A percentile compares a stretch with the other conserved stretches of the same genome.
These are phyloP conservation scores for Lachancea dasiensis DNA, from an alignment of 805 yeast genomes.

Conservation along the genomic window DNA sequence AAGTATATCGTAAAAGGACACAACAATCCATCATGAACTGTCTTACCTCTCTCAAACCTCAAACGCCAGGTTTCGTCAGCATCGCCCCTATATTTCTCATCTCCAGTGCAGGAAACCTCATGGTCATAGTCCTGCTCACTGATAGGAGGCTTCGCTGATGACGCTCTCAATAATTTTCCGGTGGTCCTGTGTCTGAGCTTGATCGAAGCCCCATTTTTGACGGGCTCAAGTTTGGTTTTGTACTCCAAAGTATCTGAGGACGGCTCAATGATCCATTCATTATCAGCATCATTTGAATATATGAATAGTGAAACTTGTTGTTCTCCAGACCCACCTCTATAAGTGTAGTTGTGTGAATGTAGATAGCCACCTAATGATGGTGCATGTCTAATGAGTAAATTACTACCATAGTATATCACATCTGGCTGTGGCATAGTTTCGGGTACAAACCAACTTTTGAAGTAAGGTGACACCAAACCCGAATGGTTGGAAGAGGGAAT, in stretches of 20 bases:
- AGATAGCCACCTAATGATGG: slow-evolving; percentile 69
- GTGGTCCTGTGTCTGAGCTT: slow-evolving; percentile 68
- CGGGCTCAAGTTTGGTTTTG: slow-evolving; percentile 28
- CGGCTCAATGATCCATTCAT: slow-evolving; percentile 67
- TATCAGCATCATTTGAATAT: slow-evolving; percentile 51
- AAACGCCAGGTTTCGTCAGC: slow-evolving; percentile 66
- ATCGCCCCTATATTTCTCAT: slow-evolving; percentile 56
- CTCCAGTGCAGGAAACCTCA: slow-evolving; percentile 73
- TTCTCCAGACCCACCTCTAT: slow-evolving; percentile 59
- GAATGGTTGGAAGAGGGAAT: slow-evolving; percentile 13
- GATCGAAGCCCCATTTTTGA: slow-evolving; percentile 51
- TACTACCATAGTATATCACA: slow-evolving; percentile 68
- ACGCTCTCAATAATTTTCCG: slow-evolving; percentile 61
- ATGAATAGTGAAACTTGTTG: slow-evolving; percentile 77
- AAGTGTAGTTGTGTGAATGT: slow-evolving; percentile 65
- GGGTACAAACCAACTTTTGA: slow-evolving; percentile 53
- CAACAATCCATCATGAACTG: slow-evolving; percentile 24
- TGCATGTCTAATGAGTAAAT: slow-evolving; percentile 64
- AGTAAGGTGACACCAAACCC: slow-evolving; percentile 50
- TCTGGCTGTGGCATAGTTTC: slow-evolving; percentile 42
- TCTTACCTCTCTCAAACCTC: slow-evolving; percentile 39
- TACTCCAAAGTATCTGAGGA: slow-evolving; percentile 20
- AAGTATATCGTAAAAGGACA: slow-evolving; percentile 39
- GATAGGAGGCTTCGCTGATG: slow-evolving; percentile 71
- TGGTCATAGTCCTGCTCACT: slow-evolving; percentile 85